Percentiles rank a stretch among this genome's conserved stretches.
phyloP scores from a whole-genome alignment of 768 basidiomycete species.

The Austroboletus festivus region DNA sequence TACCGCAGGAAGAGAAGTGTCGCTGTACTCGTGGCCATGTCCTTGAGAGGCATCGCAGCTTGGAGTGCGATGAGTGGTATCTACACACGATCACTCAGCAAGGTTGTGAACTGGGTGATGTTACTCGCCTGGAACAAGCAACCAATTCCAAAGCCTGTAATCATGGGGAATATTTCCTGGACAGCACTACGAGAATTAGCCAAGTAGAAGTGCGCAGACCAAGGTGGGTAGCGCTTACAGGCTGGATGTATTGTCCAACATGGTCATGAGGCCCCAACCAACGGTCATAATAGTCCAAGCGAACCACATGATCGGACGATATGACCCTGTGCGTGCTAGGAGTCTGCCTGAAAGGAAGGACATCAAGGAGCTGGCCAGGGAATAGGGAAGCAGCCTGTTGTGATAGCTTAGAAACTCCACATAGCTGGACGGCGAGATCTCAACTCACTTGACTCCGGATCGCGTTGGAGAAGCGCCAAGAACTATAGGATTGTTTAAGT shows the following conservation, averaged over 20 bases:
- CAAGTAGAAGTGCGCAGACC: no score
- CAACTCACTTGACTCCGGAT: slow-evolving; percentile 30
- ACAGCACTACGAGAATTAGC: slow-evolving; percentile 45
- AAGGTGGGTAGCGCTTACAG: slow-evolving; percentile 6
- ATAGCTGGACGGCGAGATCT: not conserved
- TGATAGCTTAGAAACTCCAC: no score
- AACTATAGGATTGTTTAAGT: slow-evolving; percentile 13
- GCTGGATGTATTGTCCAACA: slow-evolving; percentile 54
- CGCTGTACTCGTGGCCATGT: slow-evolving; percentile 80
- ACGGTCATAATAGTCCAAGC: not conserved
- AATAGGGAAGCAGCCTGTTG: not conserved
- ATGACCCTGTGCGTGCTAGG: not conserved
- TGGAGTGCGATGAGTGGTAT: slow-evolving; percentile 69
- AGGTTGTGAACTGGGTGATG: no score
- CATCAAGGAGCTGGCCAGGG: not conserved
- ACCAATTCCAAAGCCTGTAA: slow-evolving; percentile 65
- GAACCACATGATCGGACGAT: not conserved
- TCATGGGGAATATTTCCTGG: slow-evolving; percentile 61
- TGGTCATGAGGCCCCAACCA: slow-evolving; percentile 64
- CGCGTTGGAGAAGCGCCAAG: slow-evolving; percentile 37
- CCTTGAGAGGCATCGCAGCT: slow-evolving; percentile 82
- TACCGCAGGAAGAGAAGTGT: slow-evolving; percentile 71
- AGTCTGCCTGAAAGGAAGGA: not conserved
- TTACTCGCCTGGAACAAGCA: slow-evolving; percentile 52
- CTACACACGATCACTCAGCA: no score